Conservation (phyloP, 352 stramenopile species). For the Globisporangium okanoganense region DNA sequence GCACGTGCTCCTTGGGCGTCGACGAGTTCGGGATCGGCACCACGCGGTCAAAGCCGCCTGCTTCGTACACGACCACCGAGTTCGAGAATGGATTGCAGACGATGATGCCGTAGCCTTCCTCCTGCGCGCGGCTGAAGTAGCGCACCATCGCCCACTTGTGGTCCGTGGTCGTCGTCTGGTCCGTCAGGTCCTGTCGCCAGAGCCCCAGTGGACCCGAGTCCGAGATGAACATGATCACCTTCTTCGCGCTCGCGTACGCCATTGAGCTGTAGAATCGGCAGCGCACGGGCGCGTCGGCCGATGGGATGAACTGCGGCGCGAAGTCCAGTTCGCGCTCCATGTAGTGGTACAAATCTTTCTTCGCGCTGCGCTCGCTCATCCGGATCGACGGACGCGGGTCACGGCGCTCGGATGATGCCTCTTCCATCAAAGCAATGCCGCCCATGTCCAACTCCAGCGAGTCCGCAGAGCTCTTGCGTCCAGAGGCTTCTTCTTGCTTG, state of each 20-base stretch:
- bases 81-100: conserved; percentile 88
- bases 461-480: conserved; percentile 70
- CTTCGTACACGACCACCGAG: conserved; percentile 86
- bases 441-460: conserved; percentile 78
- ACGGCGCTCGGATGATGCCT: conserved; percentile 30
- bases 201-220: conserved; percentile 82
- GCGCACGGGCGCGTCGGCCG: conserved; percentile 79
- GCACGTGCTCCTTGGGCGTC: conserved; percentile 79
- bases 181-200: conserved; percentile 74
- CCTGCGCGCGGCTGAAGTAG: conserved; percentile 80
- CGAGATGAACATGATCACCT: conserved; percentile 82
- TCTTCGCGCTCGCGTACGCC: conserved; percentile 84
- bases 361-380: conserved; percentile 46
- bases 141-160: conserved; percentile 88
- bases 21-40: conserved; percentile 84
- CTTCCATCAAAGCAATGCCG: conserved; percentile 72
- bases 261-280: conserved; percentile 88
- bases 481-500: conserved; percentile 17
- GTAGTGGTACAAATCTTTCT: conserved; percentile 84
- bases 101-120: conserved; percentile 83
- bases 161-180: conserved; percentile 51
- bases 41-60: conserved; percentile 79
- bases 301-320: conserved; percentile 81
- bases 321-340: conserved; percentile 86
- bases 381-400: conserved; percentile 28